A percentile compares a stretch with the other conserved stretches of the same genome.
Evolutionary conservation across 2,329 filamentous ascomycete species (phyloP).

Genomic region (Trichoderma sp.): DNA sequence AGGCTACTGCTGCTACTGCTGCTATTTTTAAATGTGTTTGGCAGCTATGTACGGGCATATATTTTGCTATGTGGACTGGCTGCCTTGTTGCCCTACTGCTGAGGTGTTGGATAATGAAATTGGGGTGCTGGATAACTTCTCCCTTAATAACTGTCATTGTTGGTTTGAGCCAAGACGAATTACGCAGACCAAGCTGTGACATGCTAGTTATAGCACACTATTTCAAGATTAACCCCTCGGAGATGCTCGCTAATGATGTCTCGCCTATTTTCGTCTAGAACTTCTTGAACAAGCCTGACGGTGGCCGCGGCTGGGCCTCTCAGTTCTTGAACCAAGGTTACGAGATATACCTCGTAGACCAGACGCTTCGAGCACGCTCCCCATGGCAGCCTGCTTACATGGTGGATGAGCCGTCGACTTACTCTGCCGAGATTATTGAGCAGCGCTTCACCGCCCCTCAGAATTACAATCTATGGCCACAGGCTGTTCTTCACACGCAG

Average conservation of each 20-base stretch:
- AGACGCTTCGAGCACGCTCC: conserved; percentile 51
- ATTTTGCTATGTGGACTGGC: too few species aligned
- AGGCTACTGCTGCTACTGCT: too few species aligned
- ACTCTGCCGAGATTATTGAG: conserved; percentile 43
- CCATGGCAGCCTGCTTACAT: conserved; percentile 43
- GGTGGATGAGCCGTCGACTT: conserved; percentile 33
- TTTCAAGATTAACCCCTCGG: neutral
- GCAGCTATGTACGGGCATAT: too few species aligned
- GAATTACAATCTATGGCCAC: conserved; percentile 44
- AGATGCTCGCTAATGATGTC: conserved; percentile 3
- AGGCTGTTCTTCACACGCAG: conserved; percentile 47
- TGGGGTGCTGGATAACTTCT: too few species aligned
- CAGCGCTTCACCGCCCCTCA: conserved; percentile 45
- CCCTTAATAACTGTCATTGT: neutral
- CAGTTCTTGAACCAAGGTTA: conserved; percentile 52
- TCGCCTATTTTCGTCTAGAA: conserved; percentile 38
- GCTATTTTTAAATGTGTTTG: too few species aligned
- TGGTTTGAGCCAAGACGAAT: neutral
- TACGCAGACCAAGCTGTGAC: neutral
- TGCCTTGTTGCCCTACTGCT: too few species aligned
- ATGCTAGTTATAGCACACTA: neutral
- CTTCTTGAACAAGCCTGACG: conserved; percentile 42
- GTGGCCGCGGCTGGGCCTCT: conserved; percentile 52
- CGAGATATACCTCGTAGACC: conserved; percentile 53
- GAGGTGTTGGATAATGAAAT: too few species aligned